Conservation (phyloP, 371 early-diverging fungal species). For the Cokeromyces recurvatus region DNA sequence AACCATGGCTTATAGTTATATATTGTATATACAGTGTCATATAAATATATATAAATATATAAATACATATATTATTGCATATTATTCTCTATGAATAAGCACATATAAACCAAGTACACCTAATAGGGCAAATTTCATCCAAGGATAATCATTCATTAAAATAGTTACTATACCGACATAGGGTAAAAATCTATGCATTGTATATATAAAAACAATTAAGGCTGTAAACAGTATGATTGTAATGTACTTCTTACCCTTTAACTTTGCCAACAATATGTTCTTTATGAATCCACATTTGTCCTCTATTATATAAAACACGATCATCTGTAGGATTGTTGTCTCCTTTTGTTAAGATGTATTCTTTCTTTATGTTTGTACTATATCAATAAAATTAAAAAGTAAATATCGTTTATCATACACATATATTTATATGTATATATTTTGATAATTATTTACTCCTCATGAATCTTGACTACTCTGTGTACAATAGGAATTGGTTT, state of each 20-base stretch:
- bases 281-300: slow-evolving; percentile 87
- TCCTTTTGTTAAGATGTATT: slow-evolving; percentile 95
- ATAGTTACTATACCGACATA: slow-evolving; percentile 98
- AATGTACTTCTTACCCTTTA: slow-evolving; percentile 50
- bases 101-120: slow-evolving; percentile 74
- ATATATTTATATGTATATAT: no score
- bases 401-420: no score
- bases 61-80: no score
- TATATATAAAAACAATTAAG: neutral
- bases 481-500: slow-evolving; percentile 98
- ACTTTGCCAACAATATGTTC: slow-evolving; percentile 91
- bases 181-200: slow-evolving; percentile 66
- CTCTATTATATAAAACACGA: slow-evolving; percentile 84
- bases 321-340: slow-evolving; percentile 97
- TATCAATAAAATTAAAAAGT: no score
- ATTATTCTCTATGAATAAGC: slow-evolving; percentile 54
- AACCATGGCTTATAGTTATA: no score
- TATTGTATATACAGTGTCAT: no score
- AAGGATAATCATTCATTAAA: slow-evolving; percentile 91
- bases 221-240: neutral
- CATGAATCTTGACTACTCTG: slow-evolving; percentile 89
- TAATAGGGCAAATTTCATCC: slow-evolving; percentile 78
- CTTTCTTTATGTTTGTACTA: slow-evolving; percentile 63
- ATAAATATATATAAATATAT: no score
- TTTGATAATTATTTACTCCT: slow-evolving; percentile 59